Evolutionary conservation across 176 grass and related monocot species (phyloP).

Genomic region (Dendrocalamus sinicus): DNA sequence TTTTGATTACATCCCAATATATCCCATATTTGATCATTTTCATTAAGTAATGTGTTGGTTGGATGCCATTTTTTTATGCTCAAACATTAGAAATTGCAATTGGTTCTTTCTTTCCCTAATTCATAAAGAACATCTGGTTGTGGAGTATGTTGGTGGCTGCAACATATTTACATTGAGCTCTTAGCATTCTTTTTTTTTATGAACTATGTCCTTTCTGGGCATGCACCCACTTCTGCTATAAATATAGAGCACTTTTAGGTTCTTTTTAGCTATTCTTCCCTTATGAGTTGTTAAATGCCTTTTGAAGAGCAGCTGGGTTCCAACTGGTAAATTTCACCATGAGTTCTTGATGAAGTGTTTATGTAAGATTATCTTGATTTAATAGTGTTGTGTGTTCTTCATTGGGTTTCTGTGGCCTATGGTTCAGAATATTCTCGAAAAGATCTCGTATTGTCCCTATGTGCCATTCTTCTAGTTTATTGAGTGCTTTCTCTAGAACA

Average conservation of each 20-base stretch:
- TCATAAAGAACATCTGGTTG: background rate
- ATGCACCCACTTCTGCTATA: background rate
- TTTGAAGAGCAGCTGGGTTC: background rate
- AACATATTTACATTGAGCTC: background rate
- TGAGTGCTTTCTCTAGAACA: background rate
- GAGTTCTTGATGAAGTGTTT: background rate
- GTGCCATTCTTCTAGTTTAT: background rate
- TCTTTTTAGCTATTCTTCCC: background rate
- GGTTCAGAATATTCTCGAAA: constrained; percentile 27
- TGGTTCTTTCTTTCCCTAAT: background rate
- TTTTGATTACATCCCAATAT: constrained; percentile 2
- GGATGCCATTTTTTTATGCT: background rate
- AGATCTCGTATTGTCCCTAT: background rate
- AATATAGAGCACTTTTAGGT: background rate
- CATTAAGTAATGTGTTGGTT: background rate
- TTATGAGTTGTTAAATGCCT: background rate
- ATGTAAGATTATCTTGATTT: background rate
- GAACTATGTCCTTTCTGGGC: background rate
- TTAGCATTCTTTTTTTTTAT: background rate
- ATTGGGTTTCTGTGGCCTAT: background rate
- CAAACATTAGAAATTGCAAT: background rate
- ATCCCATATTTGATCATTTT: constrained; percentile 20
- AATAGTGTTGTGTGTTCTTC: constrained; percentile 14
- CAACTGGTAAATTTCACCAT: background rate
- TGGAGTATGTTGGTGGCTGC: background rate